phyloP scores from a whole-genome alignment of 768 basidiomycete genomes.

The Panaeolus papilionaceus region DNA sequence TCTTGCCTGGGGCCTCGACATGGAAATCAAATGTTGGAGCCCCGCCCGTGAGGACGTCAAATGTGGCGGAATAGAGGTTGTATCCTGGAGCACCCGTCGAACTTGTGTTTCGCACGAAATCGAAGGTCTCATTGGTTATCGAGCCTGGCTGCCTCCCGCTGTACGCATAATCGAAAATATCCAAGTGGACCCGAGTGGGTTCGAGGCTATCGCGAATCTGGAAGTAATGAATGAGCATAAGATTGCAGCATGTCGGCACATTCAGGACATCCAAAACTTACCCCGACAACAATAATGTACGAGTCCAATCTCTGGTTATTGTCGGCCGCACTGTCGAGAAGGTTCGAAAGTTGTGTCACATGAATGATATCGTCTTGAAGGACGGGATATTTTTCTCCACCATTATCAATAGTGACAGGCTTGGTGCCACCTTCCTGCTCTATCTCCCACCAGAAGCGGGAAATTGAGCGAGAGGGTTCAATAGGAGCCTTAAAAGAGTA shows the following conservation, averaged over 20 bases:
- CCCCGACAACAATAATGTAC: neutral
- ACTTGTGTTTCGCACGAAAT: neutral
- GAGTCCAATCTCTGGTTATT: neutral
- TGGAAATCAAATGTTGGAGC: neutral
- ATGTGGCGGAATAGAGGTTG: neutral
- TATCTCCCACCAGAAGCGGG: conserved; percentile 56
- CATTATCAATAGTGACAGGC: conserved; percentile 42
- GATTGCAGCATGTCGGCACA: too few species aligned
- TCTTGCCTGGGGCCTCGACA: neutral
- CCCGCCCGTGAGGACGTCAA: neutral
- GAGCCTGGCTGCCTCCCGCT: neutral
- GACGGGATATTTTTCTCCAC: conserved; percentile 46
- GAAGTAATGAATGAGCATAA: too few species aligned
- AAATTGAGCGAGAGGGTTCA: conserved; percentile 43
- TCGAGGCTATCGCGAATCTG: neutral
- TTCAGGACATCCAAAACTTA: neutral
- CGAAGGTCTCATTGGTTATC: neutral
- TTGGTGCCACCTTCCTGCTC: conserved; percentile 40
- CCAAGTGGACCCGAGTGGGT: neutral
- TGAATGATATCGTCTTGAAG: conserved; percentile 48
- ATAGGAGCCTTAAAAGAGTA: conserved; percentile 49
- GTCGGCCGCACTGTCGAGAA: too few species aligned
- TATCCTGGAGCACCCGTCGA: neutral
- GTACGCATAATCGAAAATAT: neutral
- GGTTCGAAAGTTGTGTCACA: neutral